Evolutionary conservation across 768 basidiomycete genomes (phyloP).

Genomic region (Cyclocybe aegerita): DNA sequence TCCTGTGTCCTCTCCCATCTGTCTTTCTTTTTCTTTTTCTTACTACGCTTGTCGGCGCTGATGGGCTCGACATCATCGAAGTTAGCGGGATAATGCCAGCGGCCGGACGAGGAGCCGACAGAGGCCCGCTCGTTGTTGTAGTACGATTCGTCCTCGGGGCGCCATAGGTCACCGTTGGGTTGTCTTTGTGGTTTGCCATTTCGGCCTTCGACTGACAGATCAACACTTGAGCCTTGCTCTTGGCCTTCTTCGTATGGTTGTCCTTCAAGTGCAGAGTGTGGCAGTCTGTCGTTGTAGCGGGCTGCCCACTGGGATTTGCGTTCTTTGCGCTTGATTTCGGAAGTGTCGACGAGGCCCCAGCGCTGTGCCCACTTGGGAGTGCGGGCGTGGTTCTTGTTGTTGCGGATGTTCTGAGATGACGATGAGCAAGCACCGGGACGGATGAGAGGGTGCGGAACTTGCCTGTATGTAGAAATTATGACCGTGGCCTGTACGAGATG

Average conservation of each 20-base stretch:
- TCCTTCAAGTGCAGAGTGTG: constrained; percentile 66
- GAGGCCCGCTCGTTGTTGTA: constrained; percentile 51
- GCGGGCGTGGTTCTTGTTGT: constrained; percentile 88
- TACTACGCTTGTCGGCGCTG: constrained; percentile 40
- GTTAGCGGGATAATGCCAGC: constrained; percentile 88
- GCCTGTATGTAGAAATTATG: constrained; percentile 96
- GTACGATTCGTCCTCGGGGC: constrained; percentile 71
- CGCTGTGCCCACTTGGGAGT: constrained; percentile 96
- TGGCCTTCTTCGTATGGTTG: constrained; percentile 83
- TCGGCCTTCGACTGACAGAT: constrained; percentile 31
- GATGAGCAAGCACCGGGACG: constrained; percentile 5
- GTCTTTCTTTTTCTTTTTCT: constrained; percentile 82
- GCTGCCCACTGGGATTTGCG: constrained; percentile 84
- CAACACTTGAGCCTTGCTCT: constrained; percentile 44
- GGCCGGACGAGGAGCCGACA: constrained; percentile 42
- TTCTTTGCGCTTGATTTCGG: constrained; percentile 75
- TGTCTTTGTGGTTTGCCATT: constrained; percentile 29
- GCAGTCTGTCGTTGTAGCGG: constrained; percentile 81
- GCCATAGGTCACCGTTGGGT: constrained; percentile 66
- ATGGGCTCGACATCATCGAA: constrained; percentile 61
- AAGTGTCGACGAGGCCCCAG: constrained; percentile 85
- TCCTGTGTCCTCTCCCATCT: constrained; percentile 87
- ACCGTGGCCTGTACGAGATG: constrained; percentile 59
- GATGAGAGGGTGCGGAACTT: constrained; percentile 6
- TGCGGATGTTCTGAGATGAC: constrained; percentile 78